Evolutionary conservation across 345 rosid species (phyloP).

Genomic region (Orychophragmus violaceus): DNA sequence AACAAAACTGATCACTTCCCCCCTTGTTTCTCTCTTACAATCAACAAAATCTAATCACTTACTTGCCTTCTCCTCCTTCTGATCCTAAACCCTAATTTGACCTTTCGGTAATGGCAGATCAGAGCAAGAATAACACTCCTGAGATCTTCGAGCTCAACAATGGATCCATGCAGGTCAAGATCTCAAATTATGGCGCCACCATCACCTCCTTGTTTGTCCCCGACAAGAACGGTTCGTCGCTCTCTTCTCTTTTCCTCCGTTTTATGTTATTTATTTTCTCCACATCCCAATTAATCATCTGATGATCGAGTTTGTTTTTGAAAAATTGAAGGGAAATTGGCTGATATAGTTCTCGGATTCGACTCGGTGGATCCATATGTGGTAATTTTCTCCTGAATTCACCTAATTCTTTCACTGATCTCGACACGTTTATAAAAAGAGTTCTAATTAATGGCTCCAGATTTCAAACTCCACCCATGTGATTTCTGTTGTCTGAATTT

Average conservation of each 20-base stretch:
- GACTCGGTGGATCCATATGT: conserved; percentile 79
- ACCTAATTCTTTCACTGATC: background rate
- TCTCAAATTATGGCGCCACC: conserved; percentile 78
- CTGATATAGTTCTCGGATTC: conserved; percentile 87
- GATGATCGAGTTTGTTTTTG: background rate
- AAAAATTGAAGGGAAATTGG: conserved; percentile 47
- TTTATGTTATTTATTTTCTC: background rate
- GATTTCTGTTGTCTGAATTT: conserved; percentile 1
- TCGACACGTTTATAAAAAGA: background rate
- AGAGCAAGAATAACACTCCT: conserved; percentile 35
- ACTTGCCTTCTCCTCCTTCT: background rate
- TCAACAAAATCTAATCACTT: background rate
- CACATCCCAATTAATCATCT: conserved; percentile 10
- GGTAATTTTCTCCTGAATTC: conserved; percentile 38
- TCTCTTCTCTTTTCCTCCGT: background rate
- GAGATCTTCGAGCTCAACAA: conserved; percentile 77
- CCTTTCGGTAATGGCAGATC: conserved; percentile 46
- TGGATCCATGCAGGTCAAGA: conserved; percentile 67
- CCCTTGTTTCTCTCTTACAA: background rate
- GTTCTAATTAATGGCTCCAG: background rate
- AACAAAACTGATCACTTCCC: conserved; percentile 20
- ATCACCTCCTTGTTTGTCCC: conserved; percentile 70
- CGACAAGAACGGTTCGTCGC: conserved; percentile 61
- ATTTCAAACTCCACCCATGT: background rate
- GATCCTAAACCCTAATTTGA: conserved; percentile 7